Evolutionary conservation across 2,329 filamentous ascomycete genomes (phyloP).

Genomic region (Sphaceloma murrayae): DNA sequence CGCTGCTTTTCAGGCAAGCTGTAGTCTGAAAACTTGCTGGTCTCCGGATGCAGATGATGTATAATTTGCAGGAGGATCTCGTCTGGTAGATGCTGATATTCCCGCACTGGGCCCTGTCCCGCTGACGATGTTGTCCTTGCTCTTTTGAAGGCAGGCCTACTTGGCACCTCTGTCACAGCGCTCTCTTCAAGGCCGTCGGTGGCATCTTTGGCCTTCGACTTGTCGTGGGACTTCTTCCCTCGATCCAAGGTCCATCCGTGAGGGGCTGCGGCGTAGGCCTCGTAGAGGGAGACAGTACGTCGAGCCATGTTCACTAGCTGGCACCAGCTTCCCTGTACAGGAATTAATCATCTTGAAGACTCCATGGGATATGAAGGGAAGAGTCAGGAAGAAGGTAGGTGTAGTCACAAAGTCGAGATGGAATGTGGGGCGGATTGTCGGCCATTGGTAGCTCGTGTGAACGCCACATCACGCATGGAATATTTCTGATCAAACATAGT

Average conservation of each 20-base stretch:
- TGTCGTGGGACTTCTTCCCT: not conserved
- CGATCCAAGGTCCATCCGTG: conserved; percentile 1
- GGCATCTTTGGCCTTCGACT: not conserved
- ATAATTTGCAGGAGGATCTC: conserved; percentile 47
- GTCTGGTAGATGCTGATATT: conserved; percentile 38
- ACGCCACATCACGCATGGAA: too few relatives aligned
- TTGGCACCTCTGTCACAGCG: too few relatives aligned
- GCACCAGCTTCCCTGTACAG: not conserved
- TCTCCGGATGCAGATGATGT: conserved; percentile 31
- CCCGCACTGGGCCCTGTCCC: not conserved
- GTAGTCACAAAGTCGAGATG: too few relatives aligned
- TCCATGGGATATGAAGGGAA: too few relatives aligned
- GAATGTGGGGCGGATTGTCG: too few relatives aligned
- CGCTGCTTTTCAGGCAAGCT: conserved; percentile 35
- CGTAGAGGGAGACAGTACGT: not conserved
- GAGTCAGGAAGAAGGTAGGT: too few relatives aligned
- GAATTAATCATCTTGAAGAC: not conserved
- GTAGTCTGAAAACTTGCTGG: not conserved
- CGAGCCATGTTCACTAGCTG: not conserved
- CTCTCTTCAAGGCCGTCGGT: not conserved
- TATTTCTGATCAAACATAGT: too few relatives aligned
- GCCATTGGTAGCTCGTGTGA: too few relatives aligned
- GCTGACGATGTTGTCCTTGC: not conserved
- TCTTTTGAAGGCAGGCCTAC: not conserved
- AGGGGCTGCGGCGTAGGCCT: not conserved